phyloP scores from a whole-genome alignment of 768 basidiomycete species.

The Lactarius tabidus region DNA sequence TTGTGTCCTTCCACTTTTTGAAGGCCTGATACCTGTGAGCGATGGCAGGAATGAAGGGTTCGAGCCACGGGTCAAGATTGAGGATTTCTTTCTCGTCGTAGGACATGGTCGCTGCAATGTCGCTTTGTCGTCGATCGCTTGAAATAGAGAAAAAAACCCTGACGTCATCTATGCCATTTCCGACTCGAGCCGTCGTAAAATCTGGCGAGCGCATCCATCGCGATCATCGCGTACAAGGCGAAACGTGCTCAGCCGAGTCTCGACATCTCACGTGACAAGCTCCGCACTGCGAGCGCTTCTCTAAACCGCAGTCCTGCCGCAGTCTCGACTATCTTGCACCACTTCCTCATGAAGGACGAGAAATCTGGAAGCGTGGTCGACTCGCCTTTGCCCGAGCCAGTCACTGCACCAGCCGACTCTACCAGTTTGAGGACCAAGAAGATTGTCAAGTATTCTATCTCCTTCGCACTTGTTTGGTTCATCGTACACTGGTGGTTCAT shows the following conservation, averaged over 20 bases:
- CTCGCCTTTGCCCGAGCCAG: background rate
- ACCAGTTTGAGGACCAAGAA: background rate
- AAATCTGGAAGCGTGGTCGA: background rate
- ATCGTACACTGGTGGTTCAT: slow-evolving; percentile 16
- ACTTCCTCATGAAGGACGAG: background rate
- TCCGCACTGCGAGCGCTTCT: background rate
- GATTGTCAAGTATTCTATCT: slow-evolving; percentile 11
- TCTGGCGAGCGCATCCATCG: background rate
- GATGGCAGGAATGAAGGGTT: slow-evolving; percentile 67
- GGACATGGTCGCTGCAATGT: slow-evolving; percentile 24
- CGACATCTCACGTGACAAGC: background rate
- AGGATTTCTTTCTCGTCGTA: slow-evolving; percentile 57
- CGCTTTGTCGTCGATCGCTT: background rate
- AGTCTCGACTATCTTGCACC: background rate
- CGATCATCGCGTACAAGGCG: background rate
- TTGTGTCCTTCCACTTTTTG: slow-evolving; percentile 70
- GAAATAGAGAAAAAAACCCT: slow-evolving; percentile 4
- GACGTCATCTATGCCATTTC: slow-evolving; percentile 20
- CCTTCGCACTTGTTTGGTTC: slow-evolving; percentile 15
- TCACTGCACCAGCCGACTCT: background rate
- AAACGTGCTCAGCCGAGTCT: background rate
- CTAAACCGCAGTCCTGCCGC: background rate
- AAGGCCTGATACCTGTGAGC: slow-evolving; percentile 63
- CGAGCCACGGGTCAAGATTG: slow-evolving; percentile 68
- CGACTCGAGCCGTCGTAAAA: background rate